phyloP scores from a whole-genome alignment of 176 grass and related monocot genomes.

The Ananas comosus region DNA sequence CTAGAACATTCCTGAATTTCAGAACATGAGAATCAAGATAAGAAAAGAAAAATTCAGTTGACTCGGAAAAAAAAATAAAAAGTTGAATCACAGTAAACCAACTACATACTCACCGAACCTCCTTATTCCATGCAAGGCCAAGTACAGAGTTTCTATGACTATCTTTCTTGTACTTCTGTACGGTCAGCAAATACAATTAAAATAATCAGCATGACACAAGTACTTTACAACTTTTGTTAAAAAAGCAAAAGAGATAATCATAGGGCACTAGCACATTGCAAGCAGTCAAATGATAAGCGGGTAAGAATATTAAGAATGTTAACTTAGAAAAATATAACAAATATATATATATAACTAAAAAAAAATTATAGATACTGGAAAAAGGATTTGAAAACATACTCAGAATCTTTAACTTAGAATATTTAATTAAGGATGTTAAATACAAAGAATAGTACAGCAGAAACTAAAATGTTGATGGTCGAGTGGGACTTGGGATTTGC shows the following conservation, averaged over 20 bases:
- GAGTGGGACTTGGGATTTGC: too few relatives aligned
- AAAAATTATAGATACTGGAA: too few relatives aligned
- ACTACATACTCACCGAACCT: constrained; percentile 56
- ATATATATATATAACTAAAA: neutral
- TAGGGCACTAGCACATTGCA: too few relatives aligned
- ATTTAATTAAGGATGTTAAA: too few relatives aligned
- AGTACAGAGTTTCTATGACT: constrained; percentile 85
- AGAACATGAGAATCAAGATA: neutral
- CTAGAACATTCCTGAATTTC: constrained; percentile 70
- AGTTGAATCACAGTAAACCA: neutral
- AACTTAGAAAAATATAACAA: constrained; percentile 10
- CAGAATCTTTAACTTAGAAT: too few relatives aligned
- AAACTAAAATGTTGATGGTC: too few relatives aligned
- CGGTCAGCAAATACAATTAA: neutral
- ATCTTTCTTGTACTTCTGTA: constrained; percentile 56
- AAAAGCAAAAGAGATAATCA: too few relatives aligned
- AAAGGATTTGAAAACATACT: too few relatives aligned
- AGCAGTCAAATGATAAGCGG: neutral
- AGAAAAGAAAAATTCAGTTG: neutral
- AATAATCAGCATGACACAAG: neutral
- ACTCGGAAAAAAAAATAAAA: neutral
- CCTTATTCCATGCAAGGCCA: constrained; percentile 89
- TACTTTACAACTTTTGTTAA: too few relatives aligned
- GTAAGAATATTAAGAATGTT: neutral
- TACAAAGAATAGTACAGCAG: too few relatives aligned